Base-by-base conservation (phyloP, 345 rosid genomes). In the Populus nigra region DNA sequence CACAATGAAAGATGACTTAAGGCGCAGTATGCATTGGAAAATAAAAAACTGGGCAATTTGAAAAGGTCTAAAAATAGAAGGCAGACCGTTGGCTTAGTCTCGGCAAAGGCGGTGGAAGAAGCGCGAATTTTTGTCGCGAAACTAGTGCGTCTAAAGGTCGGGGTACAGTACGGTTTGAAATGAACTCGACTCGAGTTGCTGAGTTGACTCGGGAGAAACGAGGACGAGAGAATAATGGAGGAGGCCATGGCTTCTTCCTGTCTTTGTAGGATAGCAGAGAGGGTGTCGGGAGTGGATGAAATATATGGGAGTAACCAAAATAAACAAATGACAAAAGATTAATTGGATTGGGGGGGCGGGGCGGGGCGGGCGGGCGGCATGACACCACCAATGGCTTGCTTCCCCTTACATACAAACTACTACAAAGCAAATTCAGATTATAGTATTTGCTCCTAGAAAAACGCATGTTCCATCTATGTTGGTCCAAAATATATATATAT, bases 21-120 rank as follows among this genome's bases (percentile, higher is more conserved):
- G 10, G 29, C 63, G 29, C 63, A 23, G 9, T 23, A 59, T 59
- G 63, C 6, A 4, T 9, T 59, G 5, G 15, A 59, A 22, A 23
- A 5, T 15, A 68, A 55, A 43, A 23, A 41, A 5, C 25, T 3
- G 16, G 17, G 6, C 39, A 23, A 68, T 8, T 20, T 16, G 67
- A 27, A 23, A 53, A 0, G 10, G 1, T 45, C 5, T 17, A 31
- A 22, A 13, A 43, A 57, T 5, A 11, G n/a, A 11, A 69, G 27
- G 16, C 81, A 20, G 83, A 87, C 92, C 84, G 69, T 79, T 35
- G 88, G 85, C n/a, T 82, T 78, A 75, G 87, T 72, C 75, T 87
- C 91, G 8, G 66, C 5, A 55, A 63, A 72, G 81, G 85, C 39
- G 18, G 91, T 39, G 18, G 87, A 83, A 45, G 88, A 81, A 80